Percentiles rank a stretch among this genome's conserved stretches.
Evolutionary conservation across 176 grass and related monocot genomes (phyloP).

Genomic region (Ensete glaucum): DNA sequence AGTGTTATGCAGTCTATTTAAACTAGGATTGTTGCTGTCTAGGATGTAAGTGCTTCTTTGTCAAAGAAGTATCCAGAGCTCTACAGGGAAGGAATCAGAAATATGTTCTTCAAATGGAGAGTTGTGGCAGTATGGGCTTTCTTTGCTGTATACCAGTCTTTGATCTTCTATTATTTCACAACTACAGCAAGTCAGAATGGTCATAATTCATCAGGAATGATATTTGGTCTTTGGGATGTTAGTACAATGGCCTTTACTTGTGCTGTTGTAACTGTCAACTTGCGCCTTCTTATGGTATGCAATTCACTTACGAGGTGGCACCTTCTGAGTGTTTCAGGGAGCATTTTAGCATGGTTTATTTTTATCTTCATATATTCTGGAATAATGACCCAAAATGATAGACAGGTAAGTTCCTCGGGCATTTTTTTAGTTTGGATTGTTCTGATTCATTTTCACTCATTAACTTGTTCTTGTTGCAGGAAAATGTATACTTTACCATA

Average conservation of each 20-base stretch:
- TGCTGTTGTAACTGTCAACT: constrained; percentile 93
- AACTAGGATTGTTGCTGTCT: constrained; percentile 21
- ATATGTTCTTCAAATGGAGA: constrained; percentile 84
- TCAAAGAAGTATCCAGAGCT: constrained; percentile 88
- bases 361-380: constrained; percentile 97
- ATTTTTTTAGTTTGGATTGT: not conserved
- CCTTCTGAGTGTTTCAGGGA: constrained; percentile 70
- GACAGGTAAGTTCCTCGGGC: constrained; percentile 48
- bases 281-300: constrained; percentile 86
- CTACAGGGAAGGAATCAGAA: constrained; percentile 92
- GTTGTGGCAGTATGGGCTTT: constrained; percentile 85
- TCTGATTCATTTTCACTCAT: constrained; percentile 20
- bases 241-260: constrained; percentile 98
- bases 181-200: constrained; percentile 67
- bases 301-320: constrained; percentile 97
- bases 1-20: too few species aligned
- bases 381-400: constrained; percentile 80
- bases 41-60: constrained; percentile 88
- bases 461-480: constrained; percentile 47
- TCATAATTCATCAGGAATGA: constrained; percentile 74
- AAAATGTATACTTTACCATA: constrained; percentile 95
- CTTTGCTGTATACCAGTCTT: constrained; percentile 89
- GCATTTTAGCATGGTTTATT: constrained; percentile 89
- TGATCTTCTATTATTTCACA: constrained; percentile 95
- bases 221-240: constrained; percentile 94